Conservation (phyloP, 768 basidiomycete genomes). For the Naganishia randhawae region DNA sequence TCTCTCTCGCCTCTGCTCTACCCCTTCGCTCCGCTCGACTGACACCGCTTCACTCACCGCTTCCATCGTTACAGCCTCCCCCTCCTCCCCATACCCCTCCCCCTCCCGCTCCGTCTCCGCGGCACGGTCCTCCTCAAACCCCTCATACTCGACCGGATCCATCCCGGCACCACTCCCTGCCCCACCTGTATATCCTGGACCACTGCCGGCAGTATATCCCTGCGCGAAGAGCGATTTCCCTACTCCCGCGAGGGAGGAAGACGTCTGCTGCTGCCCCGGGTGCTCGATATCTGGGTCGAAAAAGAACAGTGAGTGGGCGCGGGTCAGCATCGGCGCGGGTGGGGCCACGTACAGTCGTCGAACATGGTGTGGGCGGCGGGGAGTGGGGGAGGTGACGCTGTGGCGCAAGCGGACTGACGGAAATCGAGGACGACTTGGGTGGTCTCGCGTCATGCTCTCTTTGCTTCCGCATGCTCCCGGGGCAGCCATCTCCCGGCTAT, state of each 20-base stretch:
- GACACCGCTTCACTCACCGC: too few relatives aligned
- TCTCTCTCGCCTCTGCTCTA: too few relatives aligned
- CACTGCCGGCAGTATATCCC: constrained; percentile 30
- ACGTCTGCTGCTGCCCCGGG: constrained; percentile 60
- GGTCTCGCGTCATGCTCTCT: too few relatives aligned
- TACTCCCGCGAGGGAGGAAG: constrained; percentile 51
- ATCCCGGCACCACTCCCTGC: constrained; percentile 52
- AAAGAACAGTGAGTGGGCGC: neutral
- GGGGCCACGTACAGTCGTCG: constrained; percentile 52
- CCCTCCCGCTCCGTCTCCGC: constrained; percentile 32
- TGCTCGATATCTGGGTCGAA: constrained; percentile 81
- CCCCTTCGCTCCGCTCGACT: too few relatives aligned
- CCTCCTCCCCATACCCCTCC: constrained; percentile 48
- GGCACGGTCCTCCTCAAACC: constrained; percentile 77
- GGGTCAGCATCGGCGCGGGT: neutral
- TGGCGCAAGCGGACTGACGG: too few relatives aligned
- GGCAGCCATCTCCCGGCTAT: too few relatives aligned
- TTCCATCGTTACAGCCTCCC: constrained; percentile 54
- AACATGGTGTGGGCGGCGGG: constrained; percentile 50
- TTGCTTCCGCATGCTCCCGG: too few relatives aligned
- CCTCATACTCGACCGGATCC: constrained; percentile 73
- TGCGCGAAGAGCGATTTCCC: constrained; percentile 31
- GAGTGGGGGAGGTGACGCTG: too few relatives aligned
- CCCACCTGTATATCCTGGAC: too few relatives aligned
- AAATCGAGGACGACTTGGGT: too few relatives aligned